These are phyloP conservation scores for Spergularia bocconei DNA, from an alignment of 148 eudicot species.

Conservation along the genomic window DNA sequence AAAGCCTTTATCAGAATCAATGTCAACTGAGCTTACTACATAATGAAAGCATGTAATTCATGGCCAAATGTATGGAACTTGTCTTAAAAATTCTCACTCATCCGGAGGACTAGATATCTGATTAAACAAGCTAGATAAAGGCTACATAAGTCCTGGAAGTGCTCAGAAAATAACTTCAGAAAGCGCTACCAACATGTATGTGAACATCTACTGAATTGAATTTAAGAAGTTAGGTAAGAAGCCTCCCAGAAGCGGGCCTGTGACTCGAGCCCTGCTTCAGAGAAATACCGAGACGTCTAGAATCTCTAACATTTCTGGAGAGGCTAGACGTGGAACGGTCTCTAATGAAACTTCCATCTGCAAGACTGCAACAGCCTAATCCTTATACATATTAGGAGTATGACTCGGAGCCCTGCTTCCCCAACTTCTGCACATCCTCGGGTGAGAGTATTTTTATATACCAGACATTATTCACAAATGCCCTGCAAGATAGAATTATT, in stretches of 20 bases:
- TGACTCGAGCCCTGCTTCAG: slow-evolving; percentile 12
- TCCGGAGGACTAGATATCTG: slow-evolving; percentile 22
- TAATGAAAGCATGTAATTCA: slow-evolving; percentile 12
- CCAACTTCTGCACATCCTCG: slow-evolving; percentile 76
- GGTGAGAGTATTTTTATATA: slow-evolving; percentile 83
- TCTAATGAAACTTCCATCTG: slow-evolving; percentile 11
- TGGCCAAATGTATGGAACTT: slow-evolving; percentile 15
- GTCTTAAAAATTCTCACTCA: slow-evolving; percentile 21
- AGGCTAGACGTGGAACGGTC: slow-evolving; percentile 13
- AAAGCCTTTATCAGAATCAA: too few relatives aligned
- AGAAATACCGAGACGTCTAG: slow-evolving; percentile 8
- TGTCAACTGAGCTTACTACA: neutral
- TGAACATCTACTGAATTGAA: slow-evolving; percentile 20
- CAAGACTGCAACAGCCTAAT: neutral
- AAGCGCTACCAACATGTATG: slow-evolving; percentile 14
- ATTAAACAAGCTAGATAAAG: neutral
- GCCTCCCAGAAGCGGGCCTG: slow-evolving; percentile 19
- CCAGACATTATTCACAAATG: slow-evolving; percentile 73
- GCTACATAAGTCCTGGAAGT: slow-evolving; percentile 23
- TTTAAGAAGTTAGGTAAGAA: slow-evolving; percentile 20
- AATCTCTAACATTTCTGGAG: slow-evolving; percentile 11
- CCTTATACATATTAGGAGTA: slow-evolving; percentile 20
- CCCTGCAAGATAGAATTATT: slow-evolving; percentile 35
- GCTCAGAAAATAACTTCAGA: slow-evolving; percentile 18
- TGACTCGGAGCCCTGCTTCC: slow-evolving; percentile 48